phyloP scores from a whole-genome alignment of 2,329 filamentous ascomycete genomes.

The Colletotrichum higginsianum region DNA sequence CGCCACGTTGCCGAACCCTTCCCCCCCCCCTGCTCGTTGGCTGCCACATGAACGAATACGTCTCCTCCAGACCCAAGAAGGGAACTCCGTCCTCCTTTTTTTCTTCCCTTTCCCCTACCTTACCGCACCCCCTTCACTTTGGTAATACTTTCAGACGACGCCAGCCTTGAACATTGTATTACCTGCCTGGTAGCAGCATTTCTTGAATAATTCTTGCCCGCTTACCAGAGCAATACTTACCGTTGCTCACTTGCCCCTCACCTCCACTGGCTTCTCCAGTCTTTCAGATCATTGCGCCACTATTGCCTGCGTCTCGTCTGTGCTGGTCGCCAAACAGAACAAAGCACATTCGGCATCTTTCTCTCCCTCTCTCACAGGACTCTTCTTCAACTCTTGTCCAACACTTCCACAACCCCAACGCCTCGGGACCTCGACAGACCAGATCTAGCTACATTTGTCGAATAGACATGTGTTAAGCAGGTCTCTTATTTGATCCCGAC shows the following conservation, averaged over 20 bases:
- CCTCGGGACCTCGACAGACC: conserved; percentile 43
- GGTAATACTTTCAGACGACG: conserved; percentile 42
- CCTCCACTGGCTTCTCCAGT: conserved; percentile 1
- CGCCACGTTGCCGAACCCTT: conserved; percentile 40
- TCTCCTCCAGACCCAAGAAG: conserved; percentile 32
- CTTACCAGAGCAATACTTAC: conserved; percentile 25
- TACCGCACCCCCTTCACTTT: conserved; percentile 22
- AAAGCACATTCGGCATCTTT: conserved; percentile 8
- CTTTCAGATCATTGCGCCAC: conserved; percentile 6
- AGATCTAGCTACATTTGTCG: conserved; percentile 11
- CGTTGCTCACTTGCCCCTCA: not conserved
- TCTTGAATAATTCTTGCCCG: conserved; percentile 36
- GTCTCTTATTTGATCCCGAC: conserved; percentile 53
- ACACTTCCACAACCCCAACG: conserved; percentile 41
- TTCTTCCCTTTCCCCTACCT: not conserved
- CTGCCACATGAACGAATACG: conserved; percentile 22
- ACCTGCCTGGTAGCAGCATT: conserved; percentile 41
- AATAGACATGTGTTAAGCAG: conserved; percentile 43
- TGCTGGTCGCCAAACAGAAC: conserved; percentile 8
- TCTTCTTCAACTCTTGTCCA: not conserved
- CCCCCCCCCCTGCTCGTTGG: not conserved
- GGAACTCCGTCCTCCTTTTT: conserved; percentile 8
- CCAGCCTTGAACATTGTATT: conserved; percentile 42
- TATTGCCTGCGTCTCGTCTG: conserved; percentile 3
- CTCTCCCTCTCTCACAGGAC: not conserved